Evolutionary conservation across 306 rosid genomes (phyloP).

Genomic region (Sicyos baderoa): DNA sequence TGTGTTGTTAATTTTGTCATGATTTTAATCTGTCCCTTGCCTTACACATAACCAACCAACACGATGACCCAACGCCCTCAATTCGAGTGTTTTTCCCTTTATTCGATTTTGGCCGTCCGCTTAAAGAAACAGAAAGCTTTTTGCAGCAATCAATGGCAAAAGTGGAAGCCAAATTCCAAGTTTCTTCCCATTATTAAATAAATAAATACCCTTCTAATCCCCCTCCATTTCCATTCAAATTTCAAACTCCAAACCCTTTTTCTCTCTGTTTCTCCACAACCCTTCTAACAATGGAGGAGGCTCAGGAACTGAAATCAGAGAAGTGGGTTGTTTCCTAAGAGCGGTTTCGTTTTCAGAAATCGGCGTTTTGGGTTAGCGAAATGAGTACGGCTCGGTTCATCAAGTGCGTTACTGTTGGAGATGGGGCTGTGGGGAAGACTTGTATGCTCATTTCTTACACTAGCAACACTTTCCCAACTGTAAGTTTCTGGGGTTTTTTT

Average conservation of each 20-base stretch:
- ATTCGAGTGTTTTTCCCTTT: conserved; percentile 27
- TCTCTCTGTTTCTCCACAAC: conserved; percentile 3
- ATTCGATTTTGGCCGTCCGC: conserved; percentile 55
- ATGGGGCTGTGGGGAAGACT: conserved; percentile 90
- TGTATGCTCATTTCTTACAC: too few species aligned
- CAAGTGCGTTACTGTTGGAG: conserved; percentile 90
- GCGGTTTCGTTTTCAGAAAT: conserved; percentile 2
- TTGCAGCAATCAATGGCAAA: not conserved
- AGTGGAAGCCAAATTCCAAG: not conserved
- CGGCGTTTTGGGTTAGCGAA: conserved; percentile 14
- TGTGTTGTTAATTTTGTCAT: conserved; percentile 38
- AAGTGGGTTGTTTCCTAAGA: conserved; percentile 1
- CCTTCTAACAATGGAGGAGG: conserved; percentile 30
- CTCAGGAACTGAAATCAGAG: conserved; percentile 19
- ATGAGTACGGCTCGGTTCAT: conserved; percentile 93
- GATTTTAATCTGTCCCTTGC: conserved; percentile 56
- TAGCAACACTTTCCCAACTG: conserved; percentile 90
- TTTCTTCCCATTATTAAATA: conserved; percentile 46
- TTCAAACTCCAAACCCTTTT: conserved; percentile 26
- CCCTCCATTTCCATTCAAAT: conserved; percentile 43
- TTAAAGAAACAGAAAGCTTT: conserved; percentile 84
- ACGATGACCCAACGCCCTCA: conserved; percentile 59
- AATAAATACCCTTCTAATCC: conserved; percentile 38
- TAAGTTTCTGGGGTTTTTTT: conserved; percentile 18
- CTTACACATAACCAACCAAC: conserved; percentile 94